These are phyloP conservation scores for Chaetomium tenue DNA, from an alignment of 495 filamentous ascomycete genomes.

Conservation along the genomic window DNA sequence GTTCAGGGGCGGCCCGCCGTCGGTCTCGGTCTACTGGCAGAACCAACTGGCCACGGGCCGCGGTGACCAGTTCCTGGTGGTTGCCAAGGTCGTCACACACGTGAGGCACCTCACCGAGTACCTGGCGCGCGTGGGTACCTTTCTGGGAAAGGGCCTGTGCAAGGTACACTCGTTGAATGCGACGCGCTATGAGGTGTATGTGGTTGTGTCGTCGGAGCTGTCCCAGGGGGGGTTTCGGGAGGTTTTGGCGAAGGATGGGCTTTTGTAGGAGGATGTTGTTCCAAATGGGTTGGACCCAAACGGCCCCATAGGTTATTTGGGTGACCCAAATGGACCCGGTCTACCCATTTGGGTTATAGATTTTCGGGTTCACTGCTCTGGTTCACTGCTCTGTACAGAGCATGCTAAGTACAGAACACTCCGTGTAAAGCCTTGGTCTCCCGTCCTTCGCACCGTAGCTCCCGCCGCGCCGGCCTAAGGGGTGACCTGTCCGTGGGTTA, in stretches of 20 bases:
- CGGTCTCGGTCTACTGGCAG: constrained; percentile 9
- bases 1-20: not conserved
- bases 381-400: no score
- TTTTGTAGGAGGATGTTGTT: no score
- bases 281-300: no score
- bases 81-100: not conserved
- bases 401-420: no score
- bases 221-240: constrained; percentile 4
- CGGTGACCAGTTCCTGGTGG: constrained; percentile 4
- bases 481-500: no score
- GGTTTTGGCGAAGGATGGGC: not conserved
- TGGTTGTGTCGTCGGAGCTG: constrained; percentile 12
- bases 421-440: no score
- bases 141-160: constrained; percentile 2
- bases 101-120: constrained; percentile 2
- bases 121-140: constrained; percentile 1
- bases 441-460: no score
- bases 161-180: not conserved
- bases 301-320: no score
- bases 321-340: no score
- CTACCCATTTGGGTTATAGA: no score
- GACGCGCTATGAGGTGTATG: constrained; percentile 11
- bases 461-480: no score
- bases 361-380: no score
- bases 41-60: constrained; percentile 1